These are phyloP conservation scores for Solanum virginianum DNA, from an alignment of 257 asterid genomes.

Conservation along the genomic window DNA sequence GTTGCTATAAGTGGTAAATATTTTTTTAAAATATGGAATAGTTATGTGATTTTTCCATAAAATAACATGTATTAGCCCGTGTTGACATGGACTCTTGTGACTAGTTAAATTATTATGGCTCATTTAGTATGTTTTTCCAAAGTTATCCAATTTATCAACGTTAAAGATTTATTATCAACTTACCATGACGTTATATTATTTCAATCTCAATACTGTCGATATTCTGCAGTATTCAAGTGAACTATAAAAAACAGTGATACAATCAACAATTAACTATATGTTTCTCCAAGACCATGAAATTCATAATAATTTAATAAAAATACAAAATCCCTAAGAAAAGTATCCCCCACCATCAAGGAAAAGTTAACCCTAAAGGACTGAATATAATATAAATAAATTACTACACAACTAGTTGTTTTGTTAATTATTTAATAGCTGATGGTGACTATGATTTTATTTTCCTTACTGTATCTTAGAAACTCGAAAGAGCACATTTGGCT, in stretches of 20 bases:
- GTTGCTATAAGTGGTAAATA: too few relatives aligned
- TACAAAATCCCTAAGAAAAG: background rate
- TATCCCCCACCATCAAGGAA: constrained; percentile 3
- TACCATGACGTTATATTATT: too few relatives aligned
- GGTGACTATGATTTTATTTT: background rate
- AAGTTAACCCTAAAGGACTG: background rate
- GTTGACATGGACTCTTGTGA: too few relatives aligned
- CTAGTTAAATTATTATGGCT: too few relatives aligned
- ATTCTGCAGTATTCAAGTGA: too few relatives aligned
- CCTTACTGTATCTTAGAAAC: background rate
- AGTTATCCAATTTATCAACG: too few relatives aligned
- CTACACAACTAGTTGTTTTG: background rate
- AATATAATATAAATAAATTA: background rate
- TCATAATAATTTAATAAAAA: background rate
- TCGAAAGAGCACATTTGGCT: background rate
- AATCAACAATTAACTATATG: background rate
- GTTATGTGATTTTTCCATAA: too few relatives aligned
- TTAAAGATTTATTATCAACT: too few relatives aligned
- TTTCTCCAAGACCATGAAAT: constrained; percentile 7
- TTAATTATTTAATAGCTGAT: background rate
- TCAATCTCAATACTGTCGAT: too few relatives aligned
- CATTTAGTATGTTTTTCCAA: too few relatives aligned
- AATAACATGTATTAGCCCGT: too few relatives aligned
- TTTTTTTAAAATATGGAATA: too few relatives aligned
- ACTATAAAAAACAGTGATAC: background rate